Conservation (phyloP, 352 stramenopile species). For the Globisporangium paroecandrum region DNA sequence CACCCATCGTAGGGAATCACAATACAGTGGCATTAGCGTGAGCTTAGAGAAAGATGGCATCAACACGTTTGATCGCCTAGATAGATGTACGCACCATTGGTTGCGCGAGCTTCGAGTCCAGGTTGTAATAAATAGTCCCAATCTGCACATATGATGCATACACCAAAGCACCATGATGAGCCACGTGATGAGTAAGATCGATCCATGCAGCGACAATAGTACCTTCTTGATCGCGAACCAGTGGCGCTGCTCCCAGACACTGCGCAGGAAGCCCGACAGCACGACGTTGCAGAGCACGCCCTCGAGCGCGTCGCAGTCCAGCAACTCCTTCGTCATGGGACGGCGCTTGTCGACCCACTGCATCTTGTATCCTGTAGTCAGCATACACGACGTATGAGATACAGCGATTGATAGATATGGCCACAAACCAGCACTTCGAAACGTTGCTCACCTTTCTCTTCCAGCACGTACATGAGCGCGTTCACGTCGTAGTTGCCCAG, state of each 20-base stretch:
- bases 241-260: conserved; percentile 62
- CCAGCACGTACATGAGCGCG: conserved; percentile 56
- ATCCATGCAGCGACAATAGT: not conserved
- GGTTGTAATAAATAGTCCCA: conserved; percentile 58
- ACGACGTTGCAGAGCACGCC: conserved; percentile 74
- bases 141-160: conserved; percentile 28
- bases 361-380: conserved; percentile 46
- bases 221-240: conserved; percentile 75
- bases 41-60: not conserved
- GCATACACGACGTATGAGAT: not conserved
- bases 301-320: conserved; percentile 46
- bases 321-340: conserved; percentile 29
- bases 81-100: conserved; percentile 34
- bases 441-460: conserved; percentile 42
- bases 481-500: conserved; percentile 85
- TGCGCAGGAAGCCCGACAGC: conserved; percentile 35
- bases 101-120: conserved; percentile 65
- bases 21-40: too few relatives aligned
- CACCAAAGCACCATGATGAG: not conserved
- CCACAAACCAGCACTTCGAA: not conserved
- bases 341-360: conserved; percentile 73
- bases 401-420: not conserved
- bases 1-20: not conserved
- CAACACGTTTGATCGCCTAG: too few relatives aligned
- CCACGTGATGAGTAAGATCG: not conserved